These are phyloP conservation scores for Glycine soja DNA, from an alignment of 306 rosid genomes.

Conservation along the genomic window DNA sequence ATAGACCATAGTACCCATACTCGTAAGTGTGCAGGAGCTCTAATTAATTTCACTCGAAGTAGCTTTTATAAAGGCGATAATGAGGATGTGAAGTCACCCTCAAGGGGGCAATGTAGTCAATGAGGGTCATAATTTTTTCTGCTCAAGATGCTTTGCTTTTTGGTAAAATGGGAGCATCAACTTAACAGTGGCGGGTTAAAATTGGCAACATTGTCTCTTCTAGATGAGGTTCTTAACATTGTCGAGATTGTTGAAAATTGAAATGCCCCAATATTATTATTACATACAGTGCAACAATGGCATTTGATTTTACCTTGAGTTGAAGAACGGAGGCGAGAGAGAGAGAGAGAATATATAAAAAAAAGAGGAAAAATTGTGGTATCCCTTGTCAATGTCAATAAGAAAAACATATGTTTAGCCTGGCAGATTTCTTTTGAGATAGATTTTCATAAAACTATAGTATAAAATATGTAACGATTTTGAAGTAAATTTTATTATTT, in stretches of 20 bases:
- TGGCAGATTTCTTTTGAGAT: neutral
- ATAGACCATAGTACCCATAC: conserved; percentile 65
- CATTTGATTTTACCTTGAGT: conserved; percentile 38
- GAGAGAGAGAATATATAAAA: too few species aligned
- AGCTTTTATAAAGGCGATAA: conserved; percentile 87
- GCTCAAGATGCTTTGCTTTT: conserved; percentile 71
- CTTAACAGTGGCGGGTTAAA: conserved; percentile 57
- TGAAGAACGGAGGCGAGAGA: neutral
- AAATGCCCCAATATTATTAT: neutral
- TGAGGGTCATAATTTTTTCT: conserved; percentile 54
- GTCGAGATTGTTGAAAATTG: conserved; percentile 40
- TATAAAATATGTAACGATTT: neutral
- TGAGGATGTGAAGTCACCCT: conserved; percentile 87
- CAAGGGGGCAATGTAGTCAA: conserved; percentile 83
- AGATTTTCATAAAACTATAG: neutral
- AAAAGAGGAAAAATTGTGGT: too few species aligned
- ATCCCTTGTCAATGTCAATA: too few species aligned
- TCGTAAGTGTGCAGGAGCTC: conserved; percentile 41
- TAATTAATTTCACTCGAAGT: conserved; percentile 65
- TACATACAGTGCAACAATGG: conserved; percentile 12
- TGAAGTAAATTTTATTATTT: neutral
- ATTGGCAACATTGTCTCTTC: conserved; percentile 61
- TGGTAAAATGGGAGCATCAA: conserved; percentile 74
- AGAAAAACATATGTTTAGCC: neutral
- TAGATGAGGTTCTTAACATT: conserved; percentile 47